Conservation (phyloP, 495 filamentous ascomycete genomes). For the Penicillium riverlandense region DNA sequence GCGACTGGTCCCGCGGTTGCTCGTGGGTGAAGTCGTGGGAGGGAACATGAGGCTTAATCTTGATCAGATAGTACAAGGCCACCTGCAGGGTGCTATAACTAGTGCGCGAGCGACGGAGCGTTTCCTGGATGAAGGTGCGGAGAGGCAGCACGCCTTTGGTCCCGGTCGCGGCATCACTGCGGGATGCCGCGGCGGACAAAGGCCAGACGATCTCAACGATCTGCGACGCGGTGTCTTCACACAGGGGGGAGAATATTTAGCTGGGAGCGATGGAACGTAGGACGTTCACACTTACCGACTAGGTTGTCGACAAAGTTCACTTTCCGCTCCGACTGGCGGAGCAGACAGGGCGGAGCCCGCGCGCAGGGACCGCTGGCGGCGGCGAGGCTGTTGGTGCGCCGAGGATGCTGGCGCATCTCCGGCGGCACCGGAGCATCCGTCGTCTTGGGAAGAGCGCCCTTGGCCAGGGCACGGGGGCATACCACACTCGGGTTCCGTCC, state of each 20-base stretch:
- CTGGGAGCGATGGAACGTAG: slow-evolving; percentile 12
- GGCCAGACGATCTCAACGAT: slow-evolving; percentile 98
- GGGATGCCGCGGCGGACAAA: slow-evolving; percentile 42
- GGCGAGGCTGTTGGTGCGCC: slow-evolving; percentile 55
- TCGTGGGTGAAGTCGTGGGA: slow-evolving; percentile 79
- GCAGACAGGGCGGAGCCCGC: slow-evolving; percentile 70
- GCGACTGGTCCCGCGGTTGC: slow-evolving; percentile 66
- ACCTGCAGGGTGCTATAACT: slow-evolving; percentile 98
- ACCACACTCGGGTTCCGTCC: slow-evolving; percentile 15
- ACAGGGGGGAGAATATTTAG: slow-evolving; percentile 15
- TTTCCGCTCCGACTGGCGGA: slow-evolving; percentile 90
- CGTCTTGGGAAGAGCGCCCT: slow-evolving; percentile 20
- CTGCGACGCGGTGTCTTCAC: slow-evolving; percentile 87
- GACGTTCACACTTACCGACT: slow-evolving; percentile 73
- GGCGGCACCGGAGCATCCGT: slow-evolving; percentile 46
- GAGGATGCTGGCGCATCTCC: slow-evolving; percentile 73
- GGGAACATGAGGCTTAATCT: slow-evolving; percentile 88
- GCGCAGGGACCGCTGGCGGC: slow-evolving; percentile 42
- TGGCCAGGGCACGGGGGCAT: slow-evolving; percentile 22
- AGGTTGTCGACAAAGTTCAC: slow-evolving; percentile 94
- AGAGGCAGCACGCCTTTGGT: slow-evolving; percentile 74
- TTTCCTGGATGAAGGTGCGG: slow-evolving; percentile 95
- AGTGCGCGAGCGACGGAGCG: slow-evolving; percentile 84
- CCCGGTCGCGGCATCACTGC: slow-evolving; percentile 37
- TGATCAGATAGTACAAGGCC: slow-evolving; percentile 89